Evolutionary conservation across 371 early-diverging fungal species (phyloP), one percentile per base, ranked within the genome.

Genomic region (Syncephalastrum monosporum): DNA sequence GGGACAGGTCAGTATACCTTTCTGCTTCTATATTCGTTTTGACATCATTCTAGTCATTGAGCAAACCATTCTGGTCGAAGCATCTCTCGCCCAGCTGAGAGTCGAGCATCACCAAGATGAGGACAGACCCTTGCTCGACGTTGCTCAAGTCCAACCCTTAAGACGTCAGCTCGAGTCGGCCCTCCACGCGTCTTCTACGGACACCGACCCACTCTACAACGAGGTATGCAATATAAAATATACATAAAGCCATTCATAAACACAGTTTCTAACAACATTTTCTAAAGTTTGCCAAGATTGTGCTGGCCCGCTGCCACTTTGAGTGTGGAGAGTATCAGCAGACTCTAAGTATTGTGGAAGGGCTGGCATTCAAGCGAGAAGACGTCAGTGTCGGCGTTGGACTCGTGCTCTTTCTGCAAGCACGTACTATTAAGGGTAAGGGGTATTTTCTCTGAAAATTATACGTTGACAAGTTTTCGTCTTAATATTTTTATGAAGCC

Each of bases 371-470:
- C 57, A 63, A 63, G 41, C 61, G 59, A 14, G 71, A 65, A 2
- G 62, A 65, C 16, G 73, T 67, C 12, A 70, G 59, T 15, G 55
- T 71, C 25, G 86, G 86, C 21, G 82, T 84, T 61, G 74, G 68
- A n/a, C 63, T 81, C 17, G 69, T 78, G 14, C 56, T 86, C 25
- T 62, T 79, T 42, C 64, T 76, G 16, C 77, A 76, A 53, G 78
- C 81, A 45, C 59, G 75, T 42, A 66, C 72, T 1, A 69, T 84
- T 41, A 82, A 82, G 66, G 86, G 86, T 71, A 67, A 41, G 38
- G 24, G 5, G 16, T 24, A 10, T 29, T n/a, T n/a, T 17, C 5
- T 29, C 33, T 6, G 14, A 17, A 25, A n/a, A 50, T 21, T 21
- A n/a, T 15, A 15, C 17, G 15, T 8, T 25, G 16, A 21, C 24